Percentiles rank a stretch among this genome's conserved stretches.
phyloP scores from a whole-genome alignment of 23 red algal genomes.

The Chondrus crispus region DNA sequence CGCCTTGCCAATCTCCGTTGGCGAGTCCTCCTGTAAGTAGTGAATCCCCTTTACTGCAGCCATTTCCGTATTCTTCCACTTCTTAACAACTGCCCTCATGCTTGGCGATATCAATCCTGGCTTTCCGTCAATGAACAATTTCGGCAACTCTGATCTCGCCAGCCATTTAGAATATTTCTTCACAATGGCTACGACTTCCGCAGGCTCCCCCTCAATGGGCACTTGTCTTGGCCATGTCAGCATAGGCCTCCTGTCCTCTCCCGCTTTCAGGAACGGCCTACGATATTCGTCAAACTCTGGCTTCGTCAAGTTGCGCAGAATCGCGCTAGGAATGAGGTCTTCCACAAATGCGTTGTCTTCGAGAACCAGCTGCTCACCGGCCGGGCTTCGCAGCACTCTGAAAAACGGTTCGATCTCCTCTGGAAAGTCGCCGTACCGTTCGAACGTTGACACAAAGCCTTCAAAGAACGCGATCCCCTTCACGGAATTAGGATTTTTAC shows the following conservation, averaged over 20 bases:
- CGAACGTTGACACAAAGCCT: background rate
- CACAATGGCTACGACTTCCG: background rate
- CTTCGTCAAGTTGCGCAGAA: background rate
- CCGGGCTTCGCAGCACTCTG: background rate
- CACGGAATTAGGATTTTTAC: background rate
- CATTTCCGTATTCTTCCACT: background rate
- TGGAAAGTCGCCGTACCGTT: background rate
- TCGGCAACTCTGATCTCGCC: slow-evolving; percentile 12
- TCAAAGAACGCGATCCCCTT: slow-evolving; percentile 37
- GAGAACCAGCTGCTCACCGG: slow-evolving; percentile 29
- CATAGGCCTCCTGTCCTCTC: slow-evolving; percentile 27
- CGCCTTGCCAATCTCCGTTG: slow-evolving; percentile 20
- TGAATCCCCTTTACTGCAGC: slow-evolving; percentile 22
- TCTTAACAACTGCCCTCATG: background rate
- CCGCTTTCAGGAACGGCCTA: slow-evolving; percentile 32
- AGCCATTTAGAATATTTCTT: slow-evolving; percentile 33
- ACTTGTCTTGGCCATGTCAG: slow-evolving; percentile 23
- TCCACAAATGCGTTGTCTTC: slow-evolving; percentile 20
- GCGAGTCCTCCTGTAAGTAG: slow-evolving; percentile 41
- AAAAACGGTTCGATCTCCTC: background rate
- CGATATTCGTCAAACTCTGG: slow-evolving; percentile 17
- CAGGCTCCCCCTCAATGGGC: slow-evolving; percentile 19
- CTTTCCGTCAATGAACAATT: slow-evolving; percentile 27
- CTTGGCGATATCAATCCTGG: slow-evolving; percentile 31
- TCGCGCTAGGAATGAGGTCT: background rate